These are phyloP conservation scores for Rhytidiadelphus loreus DNA, from an alignment of 225 moss, liverwort and hornwort species.

Conservation along the genomic window DNA sequence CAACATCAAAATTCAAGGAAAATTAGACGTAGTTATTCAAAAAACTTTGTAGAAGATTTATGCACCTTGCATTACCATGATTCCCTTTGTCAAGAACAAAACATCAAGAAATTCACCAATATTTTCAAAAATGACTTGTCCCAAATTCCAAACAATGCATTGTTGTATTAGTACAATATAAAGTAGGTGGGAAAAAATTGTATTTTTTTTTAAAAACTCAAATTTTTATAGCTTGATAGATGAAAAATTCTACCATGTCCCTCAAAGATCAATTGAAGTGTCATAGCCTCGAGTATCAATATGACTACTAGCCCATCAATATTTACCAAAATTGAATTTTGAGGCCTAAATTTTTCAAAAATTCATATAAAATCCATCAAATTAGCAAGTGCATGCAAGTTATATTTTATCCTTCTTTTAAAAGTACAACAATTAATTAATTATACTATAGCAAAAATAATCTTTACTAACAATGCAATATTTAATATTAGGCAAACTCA, in stretches of 20 bases:
- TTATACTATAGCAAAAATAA: too few relatives aligned
- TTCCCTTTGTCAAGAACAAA: not conserved
- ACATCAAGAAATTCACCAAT: not conserved
- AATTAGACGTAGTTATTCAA: not conserved
- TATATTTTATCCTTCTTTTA: too few relatives aligned
- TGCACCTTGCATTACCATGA: not conserved
- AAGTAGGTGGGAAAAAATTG: not conserved
- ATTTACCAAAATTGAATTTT: not conserved
- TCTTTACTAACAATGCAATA: too few relatives aligned
- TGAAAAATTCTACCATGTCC: fast-evolving
- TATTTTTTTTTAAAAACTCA: not conserved
- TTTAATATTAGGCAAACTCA: too few relatives aligned
- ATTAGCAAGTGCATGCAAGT: not conserved
- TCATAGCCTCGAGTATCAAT: not conserved
- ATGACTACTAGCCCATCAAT: not conserved
- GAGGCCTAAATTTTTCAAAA: not conserved
- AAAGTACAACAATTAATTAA: too few relatives aligned
- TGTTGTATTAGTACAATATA: not conserved
- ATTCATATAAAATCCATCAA: not conserved
- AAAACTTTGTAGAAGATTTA: not conserved
- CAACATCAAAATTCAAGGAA: not conserved
- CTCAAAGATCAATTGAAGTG: not conserved
- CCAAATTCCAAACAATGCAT: not conserved
- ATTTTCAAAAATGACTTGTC: not conserved
- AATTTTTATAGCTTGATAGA: not conserved